These are phyloP conservation scores for Ichthyophthirius multifiliis DNA, from an alignment of 169 alveolate genomes.

Conservation along the genomic window DNA sequence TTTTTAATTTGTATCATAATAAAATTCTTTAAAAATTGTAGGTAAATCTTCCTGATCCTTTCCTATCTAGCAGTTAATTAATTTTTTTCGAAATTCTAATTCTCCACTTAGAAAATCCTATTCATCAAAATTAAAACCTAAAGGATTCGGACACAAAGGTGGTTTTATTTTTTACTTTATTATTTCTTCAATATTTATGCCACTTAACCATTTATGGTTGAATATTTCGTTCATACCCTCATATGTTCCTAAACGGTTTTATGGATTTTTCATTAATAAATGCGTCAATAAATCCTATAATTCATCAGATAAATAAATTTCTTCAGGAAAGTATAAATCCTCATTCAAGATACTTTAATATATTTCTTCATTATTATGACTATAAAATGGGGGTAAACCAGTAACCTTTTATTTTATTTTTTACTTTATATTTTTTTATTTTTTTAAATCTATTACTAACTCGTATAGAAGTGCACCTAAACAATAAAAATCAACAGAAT, in stretches of 20 bases:
- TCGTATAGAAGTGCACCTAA: slow-evolving; percentile 68
- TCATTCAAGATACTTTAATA: slow-evolving; percentile 38
- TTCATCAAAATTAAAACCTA: slow-evolving; percentile 40
- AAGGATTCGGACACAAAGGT: slow-evolving; percentile 32
- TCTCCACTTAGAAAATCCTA: slow-evolving; percentile 23
- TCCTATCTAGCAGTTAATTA: not conserved
- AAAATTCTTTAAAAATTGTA: slow-evolving; percentile 30
- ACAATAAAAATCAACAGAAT: slow-evolving; percentile 78
- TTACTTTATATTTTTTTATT: slow-evolving; percentile 57
- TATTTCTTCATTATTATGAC: slow-evolving; percentile 33
- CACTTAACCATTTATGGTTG: slow-evolving; percentile 50
- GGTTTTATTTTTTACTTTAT: slow-evolving; percentile 29
- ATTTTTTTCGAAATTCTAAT: slow-evolving; percentile 2
- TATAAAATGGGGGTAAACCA: slow-evolving; percentile 55
- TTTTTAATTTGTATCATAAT: slow-evolving; percentile 11
- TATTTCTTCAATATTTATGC: slow-evolving; percentile 37
- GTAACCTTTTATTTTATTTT: slow-evolving; percentile 47
- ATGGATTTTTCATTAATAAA: slow-evolving; percentile 40
- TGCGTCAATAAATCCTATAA: slow-evolving; percentile 3
- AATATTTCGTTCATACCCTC: slow-evolving; percentile 54
- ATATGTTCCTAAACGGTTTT: slow-evolving; percentile 30
- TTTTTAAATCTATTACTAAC: slow-evolving; percentile 1
- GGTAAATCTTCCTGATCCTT: slow-evolving; percentile 14
- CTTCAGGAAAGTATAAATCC: slow-evolving; percentile 32
- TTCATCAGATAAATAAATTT: slow-evolving; percentile 16